Evolutionary conservation across 257 asterid genomes (phyloP), one percentile per base, ranked within the genome.

Genomic region (Scutellaria galericulata): DNA sequence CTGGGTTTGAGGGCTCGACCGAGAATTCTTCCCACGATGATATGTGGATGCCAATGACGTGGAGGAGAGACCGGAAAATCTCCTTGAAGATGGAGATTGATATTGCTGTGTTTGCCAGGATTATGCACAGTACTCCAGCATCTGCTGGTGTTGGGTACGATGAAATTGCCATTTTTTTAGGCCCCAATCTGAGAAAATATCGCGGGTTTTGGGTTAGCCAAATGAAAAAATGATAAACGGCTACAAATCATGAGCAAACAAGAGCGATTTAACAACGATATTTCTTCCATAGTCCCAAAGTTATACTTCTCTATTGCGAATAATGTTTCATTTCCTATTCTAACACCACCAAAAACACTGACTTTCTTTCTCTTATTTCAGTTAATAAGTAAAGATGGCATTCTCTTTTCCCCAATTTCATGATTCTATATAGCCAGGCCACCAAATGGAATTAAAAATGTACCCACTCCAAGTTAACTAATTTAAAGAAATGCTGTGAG

Each of bases 81-180:
- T 88, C 96, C 83, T 92, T 92, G 78, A 88, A 76, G 45, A 87
- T 87, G 41, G 96, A 87, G 71, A 92, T 88, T 56, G 98, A 92
- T 9, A 86, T 90, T 24, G 91, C 98, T 0, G 98, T 89, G 82
- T 93, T 89, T 10, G 90, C 93, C 37, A 93, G 84, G 51, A 93
- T 87, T 60, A 93, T 84, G 47, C 93, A 93, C 61, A 93, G 89
- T 22, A 90, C 91, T 24, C 98, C 98, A 0, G 90, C 96, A 52
- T 93, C 98, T 1, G 96, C 86, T 59, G 97, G 96, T 71, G 88
- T 68, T 4, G 93, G 89, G 68, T 93, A 93, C 39, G 95, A 85
- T 4, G 96, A 89, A 27, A 93, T 89, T 44, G 97, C 97, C 98
- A 93, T 93, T 56, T 24, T 1, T 54, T 52, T 47, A 42, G 39